These are phyloP conservation scores for Termitomyces bulborhizus DNA, from an alignment of 768 basidiomycete species.

Conservation along the genomic window DNA sequence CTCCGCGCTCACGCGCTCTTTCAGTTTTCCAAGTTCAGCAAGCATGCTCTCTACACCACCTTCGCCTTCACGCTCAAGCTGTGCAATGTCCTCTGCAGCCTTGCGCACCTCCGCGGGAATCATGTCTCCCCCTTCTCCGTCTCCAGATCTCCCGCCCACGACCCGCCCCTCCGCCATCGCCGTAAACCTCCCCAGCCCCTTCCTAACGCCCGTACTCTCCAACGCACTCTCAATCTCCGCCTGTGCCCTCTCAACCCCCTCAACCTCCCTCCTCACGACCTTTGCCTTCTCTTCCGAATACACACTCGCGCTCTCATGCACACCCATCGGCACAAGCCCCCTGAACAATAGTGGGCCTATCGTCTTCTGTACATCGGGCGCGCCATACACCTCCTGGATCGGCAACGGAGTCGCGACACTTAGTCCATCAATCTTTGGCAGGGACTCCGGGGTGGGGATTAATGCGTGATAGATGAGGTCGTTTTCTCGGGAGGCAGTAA, in stretches of 20 bases:
- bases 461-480: slow-evolving; percentile 97
- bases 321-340: slow-evolving; percentile 82
- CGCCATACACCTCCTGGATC: slow-evolving; percentile 91
- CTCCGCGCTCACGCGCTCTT: slow-evolving; percentile 48
- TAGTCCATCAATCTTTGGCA: slow-evolving; percentile 79
- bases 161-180: slow-evolving; percentile 65
- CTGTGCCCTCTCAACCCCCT: slow-evolving; percentile 80
- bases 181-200: slow-evolving; percentile 60
- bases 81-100: slow-evolving; percentile 68
- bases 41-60: slow-evolving; percentile 65
- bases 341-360: slow-evolving; percentile 91
- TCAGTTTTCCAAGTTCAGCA: slow-evolving; percentile 50
- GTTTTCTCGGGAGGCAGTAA: slow-evolving; percentile 57
- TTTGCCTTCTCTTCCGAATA: slow-evolving; percentile 99
- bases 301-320: slow-evolving; percentile 92
- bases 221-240: slow-evolving; percentile 72
- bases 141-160: slow-evolving; percentile 42
- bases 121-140: slow-evolving; percentile 17
- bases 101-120: slow-evolving; percentile 65
- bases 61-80: slow-evolving; percentile 67
- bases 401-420: slow-evolving; percentile 77
- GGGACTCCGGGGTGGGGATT: slow-evolving; percentile 69
- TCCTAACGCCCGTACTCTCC: slow-evolving; percentile 77
- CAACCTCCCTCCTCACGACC: slow-evolving; percentile 78
- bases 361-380: slow-evolving; percentile 88